Conservation (phyloP, 805 yeast genomes). For the Kazachstania bromeliacearum region DNA sequence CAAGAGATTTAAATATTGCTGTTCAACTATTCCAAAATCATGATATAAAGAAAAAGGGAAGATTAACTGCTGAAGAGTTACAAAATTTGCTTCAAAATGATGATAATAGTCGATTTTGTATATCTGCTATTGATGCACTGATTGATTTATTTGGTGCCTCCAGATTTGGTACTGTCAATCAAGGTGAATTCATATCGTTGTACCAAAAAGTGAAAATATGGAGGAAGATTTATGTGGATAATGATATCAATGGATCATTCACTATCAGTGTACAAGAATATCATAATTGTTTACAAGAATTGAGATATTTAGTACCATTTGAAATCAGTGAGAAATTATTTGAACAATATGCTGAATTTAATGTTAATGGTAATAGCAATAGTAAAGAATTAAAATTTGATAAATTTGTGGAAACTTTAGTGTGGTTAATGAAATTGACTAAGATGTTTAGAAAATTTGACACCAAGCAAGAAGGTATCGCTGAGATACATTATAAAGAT, state of each 20-base stretch:
- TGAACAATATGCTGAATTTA: slow-evolving; percentile 29
- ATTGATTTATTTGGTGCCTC: slow-evolving; percentile 30
- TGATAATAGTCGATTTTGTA: slow-evolving; percentile 26
- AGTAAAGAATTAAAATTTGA: slow-evolving; percentile 55
- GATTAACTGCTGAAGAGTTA: slow-evolving; percentile 28
- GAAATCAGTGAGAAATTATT: slow-evolving; percentile 29
- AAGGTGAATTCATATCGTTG: slow-evolving; percentile 26
- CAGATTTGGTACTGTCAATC: slow-evolving; percentile 28
- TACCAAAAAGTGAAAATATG: slow-evolving; percentile 28
- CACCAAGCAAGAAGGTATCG: slow-evolving; percentile 62
- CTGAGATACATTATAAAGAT: slow-evolving; percentile 56
- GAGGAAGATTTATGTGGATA: slow-evolving; percentile 30
- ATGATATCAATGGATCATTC: slow-evolving; percentile 28
- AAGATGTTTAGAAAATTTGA: slow-evolving; percentile 74
- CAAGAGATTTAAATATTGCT: slow-evolving; percentile 12
- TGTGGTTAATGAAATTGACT: slow-evolving; percentile 67
- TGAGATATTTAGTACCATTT: slow-evolving; percentile 28
- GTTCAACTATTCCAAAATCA: slow-evolving; percentile 25
- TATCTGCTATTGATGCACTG: slow-evolving; percentile 29
- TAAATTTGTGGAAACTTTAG: slow-evolving; percentile 69
- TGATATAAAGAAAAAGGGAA: slow-evolving; percentile 23
- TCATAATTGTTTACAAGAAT: slow-evolving; percentile 27
- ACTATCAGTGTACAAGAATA: slow-evolving; percentile 26
- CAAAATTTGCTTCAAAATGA: slow-evolving; percentile 30
- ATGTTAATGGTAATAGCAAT: slow-evolving; percentile 18